phyloP scores from a whole-genome alignment of 208 protist species.

The Leishmania tarentolae region DNA sequence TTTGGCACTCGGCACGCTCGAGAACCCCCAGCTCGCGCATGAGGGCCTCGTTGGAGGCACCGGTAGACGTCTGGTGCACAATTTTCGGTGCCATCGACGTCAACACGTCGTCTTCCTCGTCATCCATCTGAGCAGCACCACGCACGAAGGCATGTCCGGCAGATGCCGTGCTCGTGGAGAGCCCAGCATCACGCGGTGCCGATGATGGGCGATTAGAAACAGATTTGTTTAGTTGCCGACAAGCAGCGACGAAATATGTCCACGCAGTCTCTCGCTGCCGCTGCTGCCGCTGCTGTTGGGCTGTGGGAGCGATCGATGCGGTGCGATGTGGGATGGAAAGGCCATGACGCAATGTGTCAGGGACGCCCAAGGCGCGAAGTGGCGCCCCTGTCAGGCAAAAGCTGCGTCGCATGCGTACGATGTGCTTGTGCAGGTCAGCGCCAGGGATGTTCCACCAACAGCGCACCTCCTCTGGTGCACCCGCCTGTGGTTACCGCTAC shows the following conservation, averaged over 20 bases:
- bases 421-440: neutral
- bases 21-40: slow-evolving; percentile 29
- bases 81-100: slow-evolving; percentile 10
- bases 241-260: slow-evolving; percentile 20
- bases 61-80: slow-evolving; percentile 7
- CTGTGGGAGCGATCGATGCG: neutral
- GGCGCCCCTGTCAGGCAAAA: neutral
- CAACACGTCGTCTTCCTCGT: slow-evolving; percentile 12
- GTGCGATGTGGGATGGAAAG: neutral
- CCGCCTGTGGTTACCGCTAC: neutral
- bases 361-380: neutral
- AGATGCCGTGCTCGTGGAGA: neutral
- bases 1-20: slow-evolving; percentile 15
- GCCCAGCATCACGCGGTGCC: neutral
- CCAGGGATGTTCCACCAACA: neutral
- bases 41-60: slow-evolving; percentile 20
- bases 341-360: neutral
- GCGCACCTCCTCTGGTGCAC: neutral
- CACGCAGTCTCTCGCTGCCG: slow-evolving; percentile 17
- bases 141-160: neutral
- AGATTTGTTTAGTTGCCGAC: slow-evolving; percentile 20
- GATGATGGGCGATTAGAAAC: neutral
- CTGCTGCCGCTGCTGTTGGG: neutral
- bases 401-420: neutral
- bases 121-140: too few species aligned